Percentiles rank a stretch among this genome's conserved stretches.
These are phyloP conservation scores for Alternaria gansuensis DNA, from an alignment of 2,329 filamentous ascomycete species.

Conservation along the genomic window DNA sequence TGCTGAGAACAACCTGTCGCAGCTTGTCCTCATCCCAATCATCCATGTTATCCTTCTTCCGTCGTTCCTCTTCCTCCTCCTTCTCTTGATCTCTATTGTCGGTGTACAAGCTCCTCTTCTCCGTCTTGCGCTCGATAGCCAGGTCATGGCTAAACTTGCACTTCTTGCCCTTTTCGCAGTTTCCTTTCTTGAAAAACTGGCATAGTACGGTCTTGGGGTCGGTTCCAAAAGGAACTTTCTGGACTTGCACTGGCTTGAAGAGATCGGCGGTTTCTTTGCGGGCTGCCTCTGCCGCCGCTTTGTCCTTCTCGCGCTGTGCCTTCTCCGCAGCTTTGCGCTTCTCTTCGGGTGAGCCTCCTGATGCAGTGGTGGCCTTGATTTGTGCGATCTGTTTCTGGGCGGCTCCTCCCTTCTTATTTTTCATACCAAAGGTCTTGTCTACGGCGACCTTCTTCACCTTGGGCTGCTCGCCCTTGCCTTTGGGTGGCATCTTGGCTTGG, in stretches of 20 bases:
- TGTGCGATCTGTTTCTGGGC: conserved; percentile 92
- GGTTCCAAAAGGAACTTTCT: conserved; percentile 97
- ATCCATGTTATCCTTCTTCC: conserved; percentile 91
- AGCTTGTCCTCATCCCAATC: conserved; percentile 99
- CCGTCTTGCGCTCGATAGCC: conserved; percentile 85
- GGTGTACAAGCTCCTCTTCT: conserved; percentile 91
- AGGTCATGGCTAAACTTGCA: conserved; percentile 98
- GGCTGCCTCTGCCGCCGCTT: conserved; percentile 86
- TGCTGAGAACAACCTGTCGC: conserved; percentile 86
- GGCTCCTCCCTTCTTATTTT: conserved; percentile 96
- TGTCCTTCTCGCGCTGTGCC: conserved; percentile 78
- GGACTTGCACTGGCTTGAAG: conserved; percentile 91
- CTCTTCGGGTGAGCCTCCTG: conserved; percentile 77
- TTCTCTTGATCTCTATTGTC: conserved; percentile 80
- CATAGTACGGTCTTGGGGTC: conserved; percentile 98
- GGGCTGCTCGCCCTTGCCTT: conserved; percentile 60
- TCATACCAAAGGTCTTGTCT: conserved; percentile 99
- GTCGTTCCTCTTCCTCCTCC: conserved; percentile 74
- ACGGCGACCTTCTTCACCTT: conserved; percentile 73
- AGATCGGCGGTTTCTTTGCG: conserved; percentile 81
- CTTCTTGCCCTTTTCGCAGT: conserved; percentile 91
- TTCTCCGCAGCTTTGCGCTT: conserved; percentile 79
- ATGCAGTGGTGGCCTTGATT: conserved; percentile 71
- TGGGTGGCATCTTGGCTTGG: conserved; percentile 73
- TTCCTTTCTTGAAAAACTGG: conserved; percentile 95